Evolutionary conservation across 2,329 filamentous ascomycete genomes (phyloP).

Genomic region (Aspergillaceae sp.): DNA sequence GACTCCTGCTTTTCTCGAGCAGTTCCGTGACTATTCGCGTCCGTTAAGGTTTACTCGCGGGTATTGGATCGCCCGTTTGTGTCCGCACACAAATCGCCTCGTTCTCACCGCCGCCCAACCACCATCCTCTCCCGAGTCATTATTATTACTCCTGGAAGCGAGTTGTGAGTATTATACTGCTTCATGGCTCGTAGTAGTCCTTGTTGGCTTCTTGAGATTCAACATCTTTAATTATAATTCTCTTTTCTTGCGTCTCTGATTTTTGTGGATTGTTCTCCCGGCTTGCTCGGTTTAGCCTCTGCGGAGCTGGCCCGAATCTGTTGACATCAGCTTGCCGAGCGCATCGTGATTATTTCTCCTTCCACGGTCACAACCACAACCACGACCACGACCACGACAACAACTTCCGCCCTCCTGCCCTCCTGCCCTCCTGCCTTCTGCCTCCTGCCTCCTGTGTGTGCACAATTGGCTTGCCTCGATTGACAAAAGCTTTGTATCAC

Average conservation of each 20-base stretch:
- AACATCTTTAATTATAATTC: background rate
- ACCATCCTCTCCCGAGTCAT: background rate
- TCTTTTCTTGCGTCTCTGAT: background rate
- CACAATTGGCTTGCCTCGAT: background rate
- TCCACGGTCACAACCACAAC: background rate
- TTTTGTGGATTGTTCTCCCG: background rate
- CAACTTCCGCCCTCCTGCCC: background rate
- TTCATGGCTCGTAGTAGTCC: too few species aligned
- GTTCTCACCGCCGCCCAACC: conserved; percentile 4
- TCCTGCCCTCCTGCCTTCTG: too few species aligned
- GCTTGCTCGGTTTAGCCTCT: background rate
- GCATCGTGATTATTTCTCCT: conserved; percentile 1
- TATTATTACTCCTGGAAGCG: background rate
- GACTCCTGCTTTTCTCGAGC: background rate
- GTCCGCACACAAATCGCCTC: conserved; percentile 1
- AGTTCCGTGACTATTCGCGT: background rate
- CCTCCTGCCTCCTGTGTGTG: background rate
- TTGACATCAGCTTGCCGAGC: conserved; percentile 1
- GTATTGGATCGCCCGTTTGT: conserved; percentile 3
- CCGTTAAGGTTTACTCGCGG: conserved; percentile 2
- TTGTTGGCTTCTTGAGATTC: background rate
- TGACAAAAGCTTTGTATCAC: background rate
- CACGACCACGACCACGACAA: background rate
- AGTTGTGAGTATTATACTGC: too few species aligned
- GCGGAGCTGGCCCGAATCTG: background rate